Base-by-base conservation (phyloP, 2,329 filamentous ascomycete genomes). In the Blumeria graminis region DNA sequence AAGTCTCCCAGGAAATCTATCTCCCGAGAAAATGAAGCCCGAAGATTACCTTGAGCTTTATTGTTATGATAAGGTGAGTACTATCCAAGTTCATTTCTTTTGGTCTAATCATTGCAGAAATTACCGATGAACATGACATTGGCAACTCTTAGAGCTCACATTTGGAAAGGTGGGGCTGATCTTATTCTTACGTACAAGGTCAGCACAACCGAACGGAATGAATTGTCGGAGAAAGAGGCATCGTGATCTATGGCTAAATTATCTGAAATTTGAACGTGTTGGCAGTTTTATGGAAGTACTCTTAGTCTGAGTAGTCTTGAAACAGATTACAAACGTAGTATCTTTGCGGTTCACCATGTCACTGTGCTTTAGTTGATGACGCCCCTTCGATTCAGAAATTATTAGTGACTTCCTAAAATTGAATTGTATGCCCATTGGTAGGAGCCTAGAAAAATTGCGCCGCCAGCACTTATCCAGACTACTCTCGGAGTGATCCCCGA, bases 101-200 rank as follows among this genome's bases (percentile, higher is more conserved):
- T 32, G 13, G 51, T 35, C 56, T 62, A 58, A 62, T 53, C 45
- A 8, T 13, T 45, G 8, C 39, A 68, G 66, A 66, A 66, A 65
- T 73, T 96, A 32, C 78, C 84, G 1, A 80, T 82, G 6, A 84
- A 82, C 35, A 95, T 94, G 83, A 96, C 84, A 38, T 77, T 98
- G n/a, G 87, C 88, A 4, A 95, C 89, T 0, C 80, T 98, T 46
- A 82, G 90, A 35, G 83, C 88, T 1, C 88, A 94, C 65, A 75
- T 96, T 56, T 98, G 92, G 92, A 87, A 93, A 64, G 87, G 86
- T 46, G 87, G 87, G n/a, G 89, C 84, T 63, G 92, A 98, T 69
- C 84, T 98, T 61, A 71, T 94, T 56, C 73, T 98, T 54, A 79
- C 87, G 65, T 98, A 98, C 74, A 93, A 89, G 66, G 76, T 84